Base-by-base conservation (phyloP, 2,329 filamentous ascomycete genomes). In the Hysterium pulicare region DNA sequence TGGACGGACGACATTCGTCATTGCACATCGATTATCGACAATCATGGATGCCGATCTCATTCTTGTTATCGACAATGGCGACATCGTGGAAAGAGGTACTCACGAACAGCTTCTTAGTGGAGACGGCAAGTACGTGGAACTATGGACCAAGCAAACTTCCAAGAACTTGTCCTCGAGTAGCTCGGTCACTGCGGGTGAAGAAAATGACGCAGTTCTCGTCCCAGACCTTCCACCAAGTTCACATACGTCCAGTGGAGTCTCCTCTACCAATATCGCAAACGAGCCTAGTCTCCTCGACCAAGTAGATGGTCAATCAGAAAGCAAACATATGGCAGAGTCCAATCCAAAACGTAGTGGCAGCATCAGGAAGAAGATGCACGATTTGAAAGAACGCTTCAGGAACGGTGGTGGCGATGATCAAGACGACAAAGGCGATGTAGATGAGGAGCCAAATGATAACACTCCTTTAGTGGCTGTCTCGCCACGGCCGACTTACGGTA, bases 81-180 rank as follows among this genome's bases (percentile, higher is more conserved):
- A 76, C 33, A 83, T 93, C 41, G 78, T 78, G 13, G 88, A 93
- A 69, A 77, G 77, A 41, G 88, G 87, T 20, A 89, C 83, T 0
- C 88, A 95, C 59, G 77, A 85, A 19, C 81, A 90, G 54, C 76
- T 95, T 3, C 73, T 94, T 5, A 73, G 74, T 1, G 71, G 78
- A 40, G 81, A 80, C 30, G 87, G 86, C 22, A 78, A 81, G 41
- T 94, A 94, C 59, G 79, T 81, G n/a, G 81, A 81, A 40, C 91
- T 94, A 86, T 94, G 88, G 88, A 81, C 84, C 55, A 90, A 89
- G 67, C 88, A 94, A 63, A 87, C 44, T 31, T n/a, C n/a, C 11
- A 38, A 38, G 21, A 15, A 22, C 15, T 13, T 11, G n/a, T 23
- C 20, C 28, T 20, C 16, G n/a, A 17, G 21, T 13, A 38, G 35